Evolutionary conservation across 768 basidiomycete species (phyloP).

Genomic region (Exsudoporus frostii): DNA sequence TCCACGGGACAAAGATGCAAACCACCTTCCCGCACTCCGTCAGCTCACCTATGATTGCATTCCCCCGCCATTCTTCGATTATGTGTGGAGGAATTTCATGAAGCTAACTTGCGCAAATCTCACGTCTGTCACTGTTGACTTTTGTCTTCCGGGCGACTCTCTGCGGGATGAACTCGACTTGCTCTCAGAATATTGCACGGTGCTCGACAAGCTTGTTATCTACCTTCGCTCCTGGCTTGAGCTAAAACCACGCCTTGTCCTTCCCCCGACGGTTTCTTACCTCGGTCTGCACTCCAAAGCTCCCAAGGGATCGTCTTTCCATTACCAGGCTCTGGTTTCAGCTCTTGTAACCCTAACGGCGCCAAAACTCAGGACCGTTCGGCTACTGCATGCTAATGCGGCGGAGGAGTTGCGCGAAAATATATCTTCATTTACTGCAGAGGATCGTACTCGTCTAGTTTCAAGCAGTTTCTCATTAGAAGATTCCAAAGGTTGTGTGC

Average conservation of each 20-base stretch:
- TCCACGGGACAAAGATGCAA: slow-evolving; percentile 24
- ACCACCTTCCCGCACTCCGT: slow-evolving; percentile 29
- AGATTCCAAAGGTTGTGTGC: slow-evolving; percentile 16
- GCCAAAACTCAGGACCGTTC: slow-evolving; percentile 17
- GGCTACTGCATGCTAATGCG: slow-evolving; percentile 17
- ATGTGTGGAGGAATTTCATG: slow-evolving; percentile 28
- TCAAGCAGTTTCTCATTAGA: slow-evolving; percentile 21
- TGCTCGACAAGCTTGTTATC: slow-evolving; percentile 25
- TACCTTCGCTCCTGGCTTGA: slow-evolving; percentile 26
- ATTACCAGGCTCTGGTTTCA: slow-evolving; percentile 17
- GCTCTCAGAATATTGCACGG: slow-evolving; percentile 23
- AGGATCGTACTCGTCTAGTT: slow-evolving; percentile 7
- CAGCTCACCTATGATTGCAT: slow-evolving; percentile 32
- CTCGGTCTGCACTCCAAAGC: slow-evolving; percentile 24
- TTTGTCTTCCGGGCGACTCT: slow-evolving; percentile 22
- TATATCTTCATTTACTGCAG: neutral
- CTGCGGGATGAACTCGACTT: slow-evolving; percentile 26
- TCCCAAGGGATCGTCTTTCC: slow-evolving; percentile 8
- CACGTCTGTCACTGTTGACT: slow-evolving; percentile 27
- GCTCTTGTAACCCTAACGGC: slow-evolving; percentile 24
- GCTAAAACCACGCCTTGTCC: slow-evolving; percentile 15
- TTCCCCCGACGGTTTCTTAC: slow-evolving; percentile 27
- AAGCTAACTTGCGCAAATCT: slow-evolving; percentile 25
- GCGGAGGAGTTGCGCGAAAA: slow-evolving; percentile 15
- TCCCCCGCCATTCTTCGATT: slow-evolving; percentile 28